Evolutionary conservation across 2,329 filamentous ascomycete species (phyloP).

Genomic region (Monosporascus sp.): DNA sequence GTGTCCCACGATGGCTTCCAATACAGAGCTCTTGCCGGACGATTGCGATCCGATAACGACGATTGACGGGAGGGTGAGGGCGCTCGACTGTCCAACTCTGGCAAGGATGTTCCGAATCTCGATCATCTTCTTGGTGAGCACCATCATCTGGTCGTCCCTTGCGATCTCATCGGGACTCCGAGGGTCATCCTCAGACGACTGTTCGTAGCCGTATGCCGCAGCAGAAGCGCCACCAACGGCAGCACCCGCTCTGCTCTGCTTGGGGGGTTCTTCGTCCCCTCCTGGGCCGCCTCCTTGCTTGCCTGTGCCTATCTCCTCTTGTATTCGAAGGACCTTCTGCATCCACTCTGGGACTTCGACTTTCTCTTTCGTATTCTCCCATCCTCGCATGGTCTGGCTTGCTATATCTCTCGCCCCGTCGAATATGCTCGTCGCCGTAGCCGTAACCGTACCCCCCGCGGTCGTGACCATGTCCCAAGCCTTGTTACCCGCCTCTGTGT

Average conservation of each 20-base stretch:
- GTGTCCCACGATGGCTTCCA: conserved; percentile 95
- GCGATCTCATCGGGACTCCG: conserved; percentile 61
- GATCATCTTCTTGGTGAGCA: conserved; percentile 98
- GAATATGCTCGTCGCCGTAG: conserved; percentile 64
- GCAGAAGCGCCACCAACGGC: conserved; percentile 66
- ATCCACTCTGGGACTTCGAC: conserved; percentile 71
- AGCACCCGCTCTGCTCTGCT: conserved; percentile 54
- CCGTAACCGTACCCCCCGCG: conserved; percentile 66
- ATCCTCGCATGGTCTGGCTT: conserved; percentile 73
- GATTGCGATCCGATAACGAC: conserved; percentile 99
- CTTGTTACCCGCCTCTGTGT: conserved; percentile 43
- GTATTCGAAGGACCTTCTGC: conserved; percentile 61
- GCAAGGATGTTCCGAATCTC: conserved; percentile 91
- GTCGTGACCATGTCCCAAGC: conserved; percentile 66
- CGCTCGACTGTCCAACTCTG: conserved; percentile 84
- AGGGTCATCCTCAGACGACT: conserved; percentile 59
- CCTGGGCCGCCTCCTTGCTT: conserved; percentile 38
- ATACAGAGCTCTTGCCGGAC: conserved; percentile 93
- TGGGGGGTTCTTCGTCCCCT: conserved; percentile 51
- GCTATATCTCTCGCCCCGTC: conserved; percentile 69
- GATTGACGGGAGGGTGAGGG: conserved; percentile 86
- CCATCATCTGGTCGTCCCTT: conserved; percentile 98
- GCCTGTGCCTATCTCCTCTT: conserved; percentile 53
- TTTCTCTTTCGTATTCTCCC: conserved; percentile 77
- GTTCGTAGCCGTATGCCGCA: conserved; percentile 73